A percentile compares a stretch with the other conserved stretches of the same genome.
Conservation (phyloP, 164 flowering plant species). For the Euptelea pleiosperma region DNA sequence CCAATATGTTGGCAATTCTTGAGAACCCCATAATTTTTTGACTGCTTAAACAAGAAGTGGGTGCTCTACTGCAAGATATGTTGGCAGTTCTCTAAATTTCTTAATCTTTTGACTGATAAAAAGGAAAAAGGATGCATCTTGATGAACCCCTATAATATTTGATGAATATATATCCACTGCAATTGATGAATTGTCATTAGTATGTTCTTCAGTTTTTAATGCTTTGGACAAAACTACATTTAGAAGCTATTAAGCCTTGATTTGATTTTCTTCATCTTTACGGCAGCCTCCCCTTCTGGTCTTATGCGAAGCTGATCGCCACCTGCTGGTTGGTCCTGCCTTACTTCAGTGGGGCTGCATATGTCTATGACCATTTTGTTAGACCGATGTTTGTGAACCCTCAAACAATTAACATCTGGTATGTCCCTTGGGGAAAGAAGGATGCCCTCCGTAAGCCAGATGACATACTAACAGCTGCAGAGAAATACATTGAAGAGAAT, state of each 20-base stretch:
- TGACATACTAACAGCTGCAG: conserved; percentile 70
- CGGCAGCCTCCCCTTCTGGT: conserved; percentile 67
- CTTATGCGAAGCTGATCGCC: conserved; percentile 56
- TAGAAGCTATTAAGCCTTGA: not conserved
- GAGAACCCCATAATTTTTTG: no score
- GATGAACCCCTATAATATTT: no score
- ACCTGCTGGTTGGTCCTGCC: conserved; percentile 93
- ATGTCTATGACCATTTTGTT: conserved; percentile 65
- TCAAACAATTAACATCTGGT: conserved; percentile 54
- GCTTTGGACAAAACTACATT: no score
- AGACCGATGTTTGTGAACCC: conserved; percentile 75
- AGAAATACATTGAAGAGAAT: conserved; percentile 69
- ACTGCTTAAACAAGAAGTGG: no score
- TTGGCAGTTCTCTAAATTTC: no score
- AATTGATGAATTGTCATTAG: no score
- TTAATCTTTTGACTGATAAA: no score
- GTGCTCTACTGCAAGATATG: no score
- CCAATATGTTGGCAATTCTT: no score
- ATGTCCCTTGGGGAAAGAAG: conserved; percentile 50
- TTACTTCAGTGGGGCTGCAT: conserved; percentile 82
- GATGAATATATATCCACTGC: no score
- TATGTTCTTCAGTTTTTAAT: no score
- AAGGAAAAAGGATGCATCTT: no score
- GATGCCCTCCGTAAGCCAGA: conserved; percentile 49
- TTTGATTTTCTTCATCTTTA: not conserved